These are phyloP conservation scores for Silene coronaria DNA, from an alignment of 179 eudicot species.

Conservation along the genomic window DNA sequence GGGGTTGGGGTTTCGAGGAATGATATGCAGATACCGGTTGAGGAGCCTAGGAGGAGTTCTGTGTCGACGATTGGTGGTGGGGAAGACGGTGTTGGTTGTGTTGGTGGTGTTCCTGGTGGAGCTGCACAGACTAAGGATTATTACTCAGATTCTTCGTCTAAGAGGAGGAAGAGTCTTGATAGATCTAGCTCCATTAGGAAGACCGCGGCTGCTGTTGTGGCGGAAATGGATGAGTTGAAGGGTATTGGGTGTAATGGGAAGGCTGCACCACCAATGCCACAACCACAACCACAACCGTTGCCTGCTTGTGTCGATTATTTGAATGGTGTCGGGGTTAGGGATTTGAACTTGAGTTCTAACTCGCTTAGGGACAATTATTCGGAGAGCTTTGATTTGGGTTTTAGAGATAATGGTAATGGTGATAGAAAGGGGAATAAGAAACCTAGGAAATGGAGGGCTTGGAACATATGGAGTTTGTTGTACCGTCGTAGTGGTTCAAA, in stretches of 20 bases:
- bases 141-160: slow-evolving; percentile 67
- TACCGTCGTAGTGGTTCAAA: slow-evolving; percentile 43
- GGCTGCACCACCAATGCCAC: background rate
- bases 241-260: slow-evolving; percentile 8
- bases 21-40: slow-evolving; percentile 74
- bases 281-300: background rate
- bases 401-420: slow-evolving; percentile 48
- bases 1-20: slow-evolving; percentile 34
- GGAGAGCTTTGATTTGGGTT: slow-evolving; percentile 68
- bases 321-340: slow-evolving; percentile 28
- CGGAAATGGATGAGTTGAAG: slow-evolving; percentile 70
- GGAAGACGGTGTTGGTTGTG: slow-evolving; percentile 14
- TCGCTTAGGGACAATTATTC: slow-evolving; percentile 67
- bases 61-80: slow-evolving; percentile 39
- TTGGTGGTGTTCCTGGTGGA: slow-evolving; percentile 58
- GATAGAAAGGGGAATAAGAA: slow-evolving; percentile 55
- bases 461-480: slow-evolving; percentile 87
- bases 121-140: slow-evolving; percentile 74
- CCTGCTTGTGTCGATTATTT: slow-evolving; percentile 22
- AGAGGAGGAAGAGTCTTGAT: slow-evolving; percentile 84
- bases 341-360: slow-evolving; percentile 39
- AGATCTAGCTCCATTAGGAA: slow-evolving; percentile 80
- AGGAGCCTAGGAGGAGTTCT: slow-evolving; percentile 44
- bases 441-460: slow-evolving; percentile 63
- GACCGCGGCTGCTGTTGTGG: slow-evolving; percentile 84